phyloP scores from a whole-genome alignment of 2,329 filamentous ascomycete species.

The Microcyclospora tardicrescens region DNA sequence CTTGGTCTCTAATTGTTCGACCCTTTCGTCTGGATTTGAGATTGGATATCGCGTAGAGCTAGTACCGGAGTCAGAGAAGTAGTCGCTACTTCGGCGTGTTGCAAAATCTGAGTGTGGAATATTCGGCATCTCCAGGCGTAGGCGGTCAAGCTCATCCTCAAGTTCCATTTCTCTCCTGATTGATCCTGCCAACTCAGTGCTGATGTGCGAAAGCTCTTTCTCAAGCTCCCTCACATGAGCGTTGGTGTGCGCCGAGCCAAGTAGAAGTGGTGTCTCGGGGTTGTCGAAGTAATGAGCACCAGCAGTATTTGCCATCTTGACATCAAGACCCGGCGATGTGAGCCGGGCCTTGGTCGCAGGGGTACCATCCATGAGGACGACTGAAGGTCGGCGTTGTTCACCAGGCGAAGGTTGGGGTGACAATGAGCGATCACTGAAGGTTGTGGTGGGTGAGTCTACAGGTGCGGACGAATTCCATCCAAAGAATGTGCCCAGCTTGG shows the following conservation, averaged over 20 bases:
- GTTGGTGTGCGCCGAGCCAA: constrained; percentile 29
- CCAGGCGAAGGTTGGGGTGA: constrained; percentile 46
- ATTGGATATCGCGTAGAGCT: constrained; percentile 66
- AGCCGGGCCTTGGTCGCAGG: constrained; percentile 14
- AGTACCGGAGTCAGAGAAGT: constrained; percentile 91
- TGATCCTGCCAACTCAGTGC: constrained; percentile 78
- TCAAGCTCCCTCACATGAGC: constrained; percentile 76
- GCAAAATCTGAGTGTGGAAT: constrained; percentile 31
- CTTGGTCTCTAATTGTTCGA: constrained; percentile 67
- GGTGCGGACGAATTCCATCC: constrained; percentile 48
- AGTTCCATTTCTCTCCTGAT: constrained; percentile 93
- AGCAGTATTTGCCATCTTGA: constrained; percentile 37
- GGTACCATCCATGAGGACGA: constrained; percentile 12
- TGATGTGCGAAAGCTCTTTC: constrained; percentile 86
- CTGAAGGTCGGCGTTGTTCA: not conserved
- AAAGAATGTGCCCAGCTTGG: constrained; percentile 51
- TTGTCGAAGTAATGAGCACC: constrained; percentile 32
- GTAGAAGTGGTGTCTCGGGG: constrained; percentile 32
- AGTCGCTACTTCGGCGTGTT: constrained; percentile 79
- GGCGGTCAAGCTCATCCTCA: constrained; percentile 79
- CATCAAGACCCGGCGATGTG: constrained; percentile 38
- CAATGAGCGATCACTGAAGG: constrained; percentile 47
- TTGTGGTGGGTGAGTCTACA: constrained; percentile 42
- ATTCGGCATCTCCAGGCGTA: constrained; percentile 62
- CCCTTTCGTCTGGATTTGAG: constrained; percentile 43